Evolutionary conservation across 176 grass and related monocot species (phyloP), one percentile per base, ranked within the genome.

Genomic region (Bothriochloa decipiens): DNA sequence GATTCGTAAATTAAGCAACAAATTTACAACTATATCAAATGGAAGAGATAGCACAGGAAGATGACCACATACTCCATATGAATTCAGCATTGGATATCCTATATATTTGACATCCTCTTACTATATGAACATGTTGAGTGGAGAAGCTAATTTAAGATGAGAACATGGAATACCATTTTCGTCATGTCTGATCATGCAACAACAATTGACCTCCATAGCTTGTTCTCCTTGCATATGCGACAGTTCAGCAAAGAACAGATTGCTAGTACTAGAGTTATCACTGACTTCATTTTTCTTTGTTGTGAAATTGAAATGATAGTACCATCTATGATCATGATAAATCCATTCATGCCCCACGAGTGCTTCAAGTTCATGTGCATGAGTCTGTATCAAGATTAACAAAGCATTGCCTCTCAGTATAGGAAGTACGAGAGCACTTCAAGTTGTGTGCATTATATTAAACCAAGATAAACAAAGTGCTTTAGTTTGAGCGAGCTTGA

Each of bases 301-400:
- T 63, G 57, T 78, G 36, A 78, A 78, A 26, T 63, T 78, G 57
- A 64, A 64, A 78, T 78, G 75, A 78, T 43, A 62, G 33, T 62
- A 63, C 20, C 33, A 9, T 13, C 5, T 72, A 42, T 42, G 57
- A 3, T 25, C 20, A 57, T 78, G 33, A 35, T 55, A 26, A 23
- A 78, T 63, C 35, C 13, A 27, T 39, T 78, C 20, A 10, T 25
- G 8, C 2, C 14, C n/a, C 33, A 78, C n/a, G 62, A 62, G 28
- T 43, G 40, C 75, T 60, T 43, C 23, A 5, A 78, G 75, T 78
- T 78, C 75, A 78, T 42, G 75, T 74, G 72, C 72, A 50, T 29
- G 43, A 37, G 63, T 23, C 75, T 78, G 4, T 35, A 41, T 43
- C 25, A 40, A 77, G 33, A 35, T 35, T 10, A 40, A 46, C 45